Percentiles rank a stretch among this genome's conserved stretches.
phyloP scores from a whole-genome alignment of 768 basidiomycete genomes.

The Podaxis carcinomalis region DNA sequence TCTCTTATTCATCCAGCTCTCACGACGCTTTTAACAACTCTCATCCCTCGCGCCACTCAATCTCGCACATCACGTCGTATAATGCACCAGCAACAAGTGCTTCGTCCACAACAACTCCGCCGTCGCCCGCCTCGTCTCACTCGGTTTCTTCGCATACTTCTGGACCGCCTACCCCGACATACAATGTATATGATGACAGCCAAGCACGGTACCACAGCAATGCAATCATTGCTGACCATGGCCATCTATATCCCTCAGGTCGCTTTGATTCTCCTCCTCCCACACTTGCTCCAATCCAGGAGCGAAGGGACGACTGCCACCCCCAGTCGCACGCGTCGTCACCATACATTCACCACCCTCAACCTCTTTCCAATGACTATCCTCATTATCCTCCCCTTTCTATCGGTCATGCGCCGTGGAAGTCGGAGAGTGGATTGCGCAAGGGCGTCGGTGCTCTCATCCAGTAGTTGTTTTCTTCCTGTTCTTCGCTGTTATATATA shows the following conservation, averaged over 20 bases:
- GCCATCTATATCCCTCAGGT: slow-evolving; percentile 16
- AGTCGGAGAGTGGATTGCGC: slow-evolving; percentile 39
- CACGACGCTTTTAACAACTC: slow-evolving; percentile 26
- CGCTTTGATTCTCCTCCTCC: slow-evolving; percentile 53
- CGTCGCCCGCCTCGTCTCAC: slow-evolving; percentile 49
- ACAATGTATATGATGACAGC: slow-evolving; percentile 42
- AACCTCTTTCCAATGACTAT: slow-evolving; percentile 33
- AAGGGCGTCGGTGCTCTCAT: slow-evolving; percentile 36
- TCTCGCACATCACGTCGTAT: slow-evolving; percentile 49
- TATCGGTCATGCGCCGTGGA: slow-evolving; percentile 41
- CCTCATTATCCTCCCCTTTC: slow-evolving; percentile 35
- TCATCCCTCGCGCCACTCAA: slow-evolving; percentile 50
- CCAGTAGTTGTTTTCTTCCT: slow-evolving; percentile 20
- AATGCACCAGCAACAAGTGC: slow-evolving; percentile 29
- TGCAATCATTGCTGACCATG: slow-evolving; percentile 23
- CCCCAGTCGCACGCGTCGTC: slow-evolving; percentile 25
- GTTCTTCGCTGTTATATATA: not conserved
- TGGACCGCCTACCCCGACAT: slow-evolving; percentile 41
- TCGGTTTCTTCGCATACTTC: slow-evolving; percentile 42
- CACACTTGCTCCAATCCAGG: slow-evolving; percentile 53
- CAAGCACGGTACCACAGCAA: slow-evolving; percentile 34
- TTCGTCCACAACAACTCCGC: slow-evolving; percentile 32
- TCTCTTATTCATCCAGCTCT: slow-evolving; percentile 25
- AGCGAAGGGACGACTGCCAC: slow-evolving; percentile 28
- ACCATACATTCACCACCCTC: slow-evolving; percentile 39